phyloP scores from a whole-genome alignment of 148 eudicot species.

The Mesembryanthemum crystallinum region DNA sequence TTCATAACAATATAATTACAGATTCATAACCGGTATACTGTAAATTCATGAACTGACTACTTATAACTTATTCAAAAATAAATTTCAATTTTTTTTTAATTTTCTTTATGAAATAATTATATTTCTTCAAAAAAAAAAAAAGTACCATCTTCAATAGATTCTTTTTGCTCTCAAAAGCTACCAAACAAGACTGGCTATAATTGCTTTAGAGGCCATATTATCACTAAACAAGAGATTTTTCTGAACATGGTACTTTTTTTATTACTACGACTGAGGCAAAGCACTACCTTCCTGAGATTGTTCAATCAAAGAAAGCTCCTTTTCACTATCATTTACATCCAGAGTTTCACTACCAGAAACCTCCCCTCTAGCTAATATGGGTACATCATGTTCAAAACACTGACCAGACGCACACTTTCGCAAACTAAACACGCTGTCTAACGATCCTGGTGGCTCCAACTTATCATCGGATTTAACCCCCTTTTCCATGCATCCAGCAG shows the following conservation, averaged over 20 bases:
- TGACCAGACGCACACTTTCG: neutral
- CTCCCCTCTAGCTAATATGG: constrained; percentile 15
- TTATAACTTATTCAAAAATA: too few species aligned
- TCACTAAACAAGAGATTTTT: neutral
- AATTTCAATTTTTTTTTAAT: too few species aligned
- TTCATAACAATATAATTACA: too few species aligned
- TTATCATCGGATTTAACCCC: constrained; percentile 8
- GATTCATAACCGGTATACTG: too few species aligned
- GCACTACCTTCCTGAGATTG: constrained; percentile 32
- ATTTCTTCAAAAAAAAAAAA: too few species aligned
- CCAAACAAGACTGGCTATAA: too few species aligned
- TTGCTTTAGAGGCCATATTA: neutral
- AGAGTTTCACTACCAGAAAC: constrained; percentile 8
- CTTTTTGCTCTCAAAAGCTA: too few species aligned
- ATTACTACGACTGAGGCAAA: constrained; percentile 21
- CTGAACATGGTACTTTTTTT: constrained; percentile 3
- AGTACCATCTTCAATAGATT: too few species aligned
- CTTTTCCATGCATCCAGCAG: constrained; percentile 6
- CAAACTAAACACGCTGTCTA: constrained; percentile 1
- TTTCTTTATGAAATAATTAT: too few species aligned
- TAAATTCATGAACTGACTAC: too few species aligned
- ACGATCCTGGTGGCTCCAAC: constrained; percentile 9
- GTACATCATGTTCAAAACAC: constrained; percentile 20
- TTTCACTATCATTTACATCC: constrained; percentile 25
- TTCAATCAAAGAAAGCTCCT: constrained; percentile 25